phyloP scores from a whole-genome alignment of 2,329 filamentous ascomycete genomes.

The Trichophyton equinum region DNA sequence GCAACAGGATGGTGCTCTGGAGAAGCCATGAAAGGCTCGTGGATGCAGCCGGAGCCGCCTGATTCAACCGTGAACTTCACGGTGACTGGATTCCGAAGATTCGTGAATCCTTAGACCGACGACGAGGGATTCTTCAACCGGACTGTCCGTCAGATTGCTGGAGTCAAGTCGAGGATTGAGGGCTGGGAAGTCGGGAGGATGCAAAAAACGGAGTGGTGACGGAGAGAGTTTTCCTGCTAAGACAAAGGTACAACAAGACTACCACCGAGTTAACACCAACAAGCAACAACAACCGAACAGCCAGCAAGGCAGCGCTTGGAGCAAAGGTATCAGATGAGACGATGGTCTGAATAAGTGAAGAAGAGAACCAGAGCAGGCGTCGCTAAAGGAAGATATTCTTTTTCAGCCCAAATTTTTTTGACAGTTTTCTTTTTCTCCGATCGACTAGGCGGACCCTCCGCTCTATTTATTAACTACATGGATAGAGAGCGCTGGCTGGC shows the following conservation, averaged over 20 bases:
- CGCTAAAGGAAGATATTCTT: not conserved
- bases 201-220: not conserved
- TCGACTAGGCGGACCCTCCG: not conserved
- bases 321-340: not conserved
- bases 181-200: not conserved
- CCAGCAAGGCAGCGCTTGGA: not conserved
- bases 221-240: not conserved
- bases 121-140: not conserved
- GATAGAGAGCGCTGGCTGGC: too few species aligned
- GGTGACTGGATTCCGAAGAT: not conserved
- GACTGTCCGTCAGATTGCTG: not conserved
- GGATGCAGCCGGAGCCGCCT: slow-evolving; percentile 25
- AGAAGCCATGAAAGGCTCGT: slow-evolving; percentile 29
- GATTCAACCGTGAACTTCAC: slow-evolving; percentile 10
- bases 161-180: not conserved
- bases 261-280: not conserved
- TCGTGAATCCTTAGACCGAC: not conserved
- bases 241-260: not conserved
- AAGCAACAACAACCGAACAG: not conserved
- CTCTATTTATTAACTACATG: not conserved
- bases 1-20: slow-evolving; percentile 26
- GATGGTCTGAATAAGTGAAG: not conserved
- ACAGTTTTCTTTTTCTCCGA: not conserved
- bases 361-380: not conserved
- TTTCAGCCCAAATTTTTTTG: not conserved